Percentiles rank a stretch among this genome's conserved stretches.
Conservation (phyloP, 495 filamentous ascomycete genomes). For the Pyrenula aspistea region DNA sequence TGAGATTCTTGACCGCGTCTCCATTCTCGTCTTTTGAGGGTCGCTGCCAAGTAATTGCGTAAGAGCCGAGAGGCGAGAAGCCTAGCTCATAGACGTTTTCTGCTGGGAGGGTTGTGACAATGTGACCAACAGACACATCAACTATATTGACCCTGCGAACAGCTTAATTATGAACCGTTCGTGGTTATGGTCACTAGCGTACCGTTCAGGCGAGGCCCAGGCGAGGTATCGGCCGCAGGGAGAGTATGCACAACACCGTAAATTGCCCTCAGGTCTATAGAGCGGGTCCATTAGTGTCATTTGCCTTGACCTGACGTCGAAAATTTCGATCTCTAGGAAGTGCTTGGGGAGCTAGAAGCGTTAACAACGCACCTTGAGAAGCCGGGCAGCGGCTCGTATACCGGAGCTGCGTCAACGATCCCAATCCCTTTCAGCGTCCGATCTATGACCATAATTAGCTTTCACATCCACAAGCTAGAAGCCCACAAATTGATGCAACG, state of each 20-base stretch:
- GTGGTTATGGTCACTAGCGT: too few species aligned
- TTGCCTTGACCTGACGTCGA: too few species aligned
- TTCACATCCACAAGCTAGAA: neutral
- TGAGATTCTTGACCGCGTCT: conserved; percentile 87
- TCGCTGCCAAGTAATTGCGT: conserved; percentile 93
- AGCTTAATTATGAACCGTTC: too few species aligned
- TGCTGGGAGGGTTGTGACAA: conserved; percentile 61
- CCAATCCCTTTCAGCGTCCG: conserved; percentile 94
- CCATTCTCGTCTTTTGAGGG: conserved; percentile 85
- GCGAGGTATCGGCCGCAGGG: conserved; percentile 91
- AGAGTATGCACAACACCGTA: conserved; percentile 89
- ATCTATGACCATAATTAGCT: conserved; percentile 29
- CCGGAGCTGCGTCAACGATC: conserved; percentile 77
- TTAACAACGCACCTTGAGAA: conserved; percentile 48
- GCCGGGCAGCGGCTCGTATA: conserved; percentile 74
- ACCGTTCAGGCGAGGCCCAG: conserved; percentile 80
- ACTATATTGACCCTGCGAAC: conserved; percentile 59
- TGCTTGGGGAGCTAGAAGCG: neutral
- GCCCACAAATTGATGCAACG: conserved; percentile 12
- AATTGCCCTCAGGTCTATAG: conserved; percentile 75
- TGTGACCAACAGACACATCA: conserved; percentile 68
- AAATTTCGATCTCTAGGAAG: too few species aligned
- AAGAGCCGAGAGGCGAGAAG: conserved; percentile 87
- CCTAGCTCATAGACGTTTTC: conserved; percentile 83
- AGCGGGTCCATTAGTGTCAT: conserved; percentile 12